phyloP scores from a whole-genome alignment of 1,284 basidiomycete genomes.

The Austroboletus novae-zelandiae region DNA sequence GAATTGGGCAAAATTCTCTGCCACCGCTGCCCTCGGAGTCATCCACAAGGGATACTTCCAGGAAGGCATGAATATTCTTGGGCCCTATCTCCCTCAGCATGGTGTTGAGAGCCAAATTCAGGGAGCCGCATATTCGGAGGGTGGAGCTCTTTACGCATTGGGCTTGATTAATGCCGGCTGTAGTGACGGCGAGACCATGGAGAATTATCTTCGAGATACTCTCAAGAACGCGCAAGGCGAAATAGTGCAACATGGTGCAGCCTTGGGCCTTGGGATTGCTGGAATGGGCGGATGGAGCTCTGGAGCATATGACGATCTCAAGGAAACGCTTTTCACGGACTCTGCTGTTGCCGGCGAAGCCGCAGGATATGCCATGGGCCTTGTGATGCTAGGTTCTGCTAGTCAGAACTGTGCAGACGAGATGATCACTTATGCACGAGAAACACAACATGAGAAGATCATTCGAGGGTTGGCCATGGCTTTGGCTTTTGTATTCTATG shows the following conservation, averaged over 20 bases:
- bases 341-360: constrained; percentile 94
- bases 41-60: constrained; percentile 96
- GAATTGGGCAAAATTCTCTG: constrained; percentile 98
- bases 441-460: constrained; percentile 98
- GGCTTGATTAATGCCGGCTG: constrained; percentile 91
- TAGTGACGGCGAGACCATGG: constrained; percentile 68
- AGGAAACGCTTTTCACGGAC: constrained; percentile 85
- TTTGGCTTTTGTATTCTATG: constrained; percentile 87
- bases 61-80: constrained; percentile 87
- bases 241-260: constrained; percentile 93
- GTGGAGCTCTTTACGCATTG: constrained; percentile 91
- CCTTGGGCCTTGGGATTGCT: constrained; percentile 89
- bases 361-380: constrained; percentile 92
- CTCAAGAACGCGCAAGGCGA: constrained; percentile 73
- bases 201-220: constrained; percentile 74
- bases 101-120: constrained; percentile 70
- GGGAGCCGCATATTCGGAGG: constrained; percentile 85
- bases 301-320: constrained; percentile 89
- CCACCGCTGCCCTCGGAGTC: constrained; percentile 91
- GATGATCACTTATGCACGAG: constrained; percentile 91
- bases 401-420: constrained; percentile 78
- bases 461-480: constrained; percentile 92
- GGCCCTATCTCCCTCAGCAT: constrained; percentile 86
- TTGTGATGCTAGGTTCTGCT: constrained; percentile 93
- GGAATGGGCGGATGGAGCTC: constrained; percentile 88